Evolutionary conservation across 768 basidiomycete genomes (phyloP), one percentile per base, ranked within the genome.

Genomic region (Crepidotus variabilis): DNA sequence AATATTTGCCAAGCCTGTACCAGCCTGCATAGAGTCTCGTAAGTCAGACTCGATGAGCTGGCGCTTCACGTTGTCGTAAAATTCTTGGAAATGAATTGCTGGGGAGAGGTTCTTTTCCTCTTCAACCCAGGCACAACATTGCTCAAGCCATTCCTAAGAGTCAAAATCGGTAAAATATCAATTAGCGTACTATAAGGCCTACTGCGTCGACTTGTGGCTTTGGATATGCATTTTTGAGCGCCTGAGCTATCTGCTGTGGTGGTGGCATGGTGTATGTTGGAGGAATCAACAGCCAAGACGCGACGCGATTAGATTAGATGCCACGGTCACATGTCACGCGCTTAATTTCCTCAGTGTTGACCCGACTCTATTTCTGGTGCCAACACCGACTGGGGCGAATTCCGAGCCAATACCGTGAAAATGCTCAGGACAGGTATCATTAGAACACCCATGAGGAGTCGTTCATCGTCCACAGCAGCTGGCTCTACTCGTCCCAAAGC

Each of bases 21-120:
- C 83, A 18, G 73, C 75, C 0, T 82, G 67, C 78, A 86, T 91
- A 6, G 90, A 92, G 66, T 91, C 89, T 10, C 66, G 61, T 47
- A 94, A 78, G 63, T 84, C 81, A 0, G 92, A 93, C 57, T 84
- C 77, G 8, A 93, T 77, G 16, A 92, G 78, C 65, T 94, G 91
- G 4, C 68, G 57, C 60, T 86, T 79, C 47, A 92, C 77, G 34
- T 80, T 73, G 2, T 77, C 61, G 48, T 82, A 73, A 61, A 90
- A 84, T 45, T 73, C 70, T 45, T 75, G 70, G 58, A 86, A 78
- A 51, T 84, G 68, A 0, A 68, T 72, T 21, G 69, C 65, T 7
- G 82, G 80, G 57, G 80, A 70, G 21, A 85, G 70, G 28, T 73
- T 59, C 50, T 78, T 71, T 57, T 84, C 79, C 23, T 67, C 69